These are phyloP conservation scores for Neofusicoccum ribis DNA, from an alignment of 2,329 filamentous ascomycete genomes.

Conservation along the genomic window DNA sequence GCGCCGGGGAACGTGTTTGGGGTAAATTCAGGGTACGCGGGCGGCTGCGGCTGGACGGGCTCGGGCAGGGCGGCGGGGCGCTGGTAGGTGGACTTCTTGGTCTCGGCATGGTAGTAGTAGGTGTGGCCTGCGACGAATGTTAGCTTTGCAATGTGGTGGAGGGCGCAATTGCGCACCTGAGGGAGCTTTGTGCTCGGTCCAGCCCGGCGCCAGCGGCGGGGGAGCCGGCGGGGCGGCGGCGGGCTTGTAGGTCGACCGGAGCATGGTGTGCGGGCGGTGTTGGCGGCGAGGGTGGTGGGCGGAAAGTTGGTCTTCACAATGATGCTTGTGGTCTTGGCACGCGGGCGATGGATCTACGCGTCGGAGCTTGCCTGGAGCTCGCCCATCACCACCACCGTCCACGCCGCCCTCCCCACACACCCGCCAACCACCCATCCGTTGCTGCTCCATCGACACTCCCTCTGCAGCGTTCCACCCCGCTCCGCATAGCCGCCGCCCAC, in stretches of 20 bases:
- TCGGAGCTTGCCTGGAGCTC: conserved; percentile 36
- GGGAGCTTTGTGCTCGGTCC: conserved; percentile 92
- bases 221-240: conserved; percentile 42
- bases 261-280: conserved; percentile 50
- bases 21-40: background rate
- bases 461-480: background rate
- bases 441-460: conserved; percentile 20
- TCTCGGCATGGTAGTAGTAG: conserved; percentile 83
- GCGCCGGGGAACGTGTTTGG: conserved; percentile 28
- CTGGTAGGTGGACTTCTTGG: conserved; percentile 84
- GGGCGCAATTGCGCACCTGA: conserved; percentile 51
- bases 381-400: conserved; percentile 21
- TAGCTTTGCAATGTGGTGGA: conserved; percentile 25
- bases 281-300: conserved; percentile 28
- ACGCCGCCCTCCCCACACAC: conserved; percentile 27
- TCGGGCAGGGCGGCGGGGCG: conserved; percentile 54
- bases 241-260: conserved; percentile 75
- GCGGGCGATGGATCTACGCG: conserved; percentile 12
- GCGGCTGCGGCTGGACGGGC: conserved; percentile 23
- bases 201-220: conserved; percentile 71
- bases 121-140: conserved; percentile 59
- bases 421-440: conserved; percentile 17
- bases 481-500: conserved; percentile 33
- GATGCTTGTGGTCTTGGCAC: conserved; percentile 31
- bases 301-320: conserved; percentile 24